These are phyloP conservation scores for Cyclocybe aegerita DNA, from an alignment of 768 basidiomycete species.

Conservation along the genomic window DNA sequence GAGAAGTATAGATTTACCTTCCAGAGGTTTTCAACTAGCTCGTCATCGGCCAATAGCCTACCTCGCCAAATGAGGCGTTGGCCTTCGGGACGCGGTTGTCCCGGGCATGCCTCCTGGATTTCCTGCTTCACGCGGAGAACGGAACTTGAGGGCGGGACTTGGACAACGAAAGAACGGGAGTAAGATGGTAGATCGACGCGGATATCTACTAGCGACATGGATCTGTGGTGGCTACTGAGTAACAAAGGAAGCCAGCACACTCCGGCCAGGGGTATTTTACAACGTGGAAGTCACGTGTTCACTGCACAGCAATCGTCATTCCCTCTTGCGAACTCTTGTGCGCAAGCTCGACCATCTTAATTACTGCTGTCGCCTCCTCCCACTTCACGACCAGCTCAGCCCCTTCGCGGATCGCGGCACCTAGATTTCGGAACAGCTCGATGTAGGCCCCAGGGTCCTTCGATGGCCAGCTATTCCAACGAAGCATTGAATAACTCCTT, in stretches of 20 bases:
- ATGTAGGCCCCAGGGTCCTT: slow-evolving; percentile 56
- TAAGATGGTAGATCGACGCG: slow-evolving; percentile 78
- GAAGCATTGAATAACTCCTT: slow-evolving; percentile 9
- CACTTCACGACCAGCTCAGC: slow-evolving; percentile 64
- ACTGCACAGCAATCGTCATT: slow-evolving; percentile 32
- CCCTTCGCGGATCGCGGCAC: slow-evolving; percentile 55
- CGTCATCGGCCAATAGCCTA: slow-evolving; percentile 60
- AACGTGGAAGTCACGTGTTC: slow-evolving; percentile 24
- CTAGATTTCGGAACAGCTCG: slow-evolving; percentile 65
- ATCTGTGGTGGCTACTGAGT: slow-evolving; percentile 6
- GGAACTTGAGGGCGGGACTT: slow-evolving; percentile 45
- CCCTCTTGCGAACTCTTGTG: slow-evolving; percentile 65
- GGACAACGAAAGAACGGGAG: slow-evolving; percentile 62
- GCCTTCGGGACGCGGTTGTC: slow-evolving; percentile 65
- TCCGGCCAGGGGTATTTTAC: slow-evolving; percentile 7
- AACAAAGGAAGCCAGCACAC: slow-evolving; percentile 2
- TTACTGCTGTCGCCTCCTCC: slow-evolving; percentile 67
- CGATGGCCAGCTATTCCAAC: slow-evolving; percentile 57
- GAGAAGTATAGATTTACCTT: slow-evolving; percentile 42
- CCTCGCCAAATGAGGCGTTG: slow-evolving; percentile 80
- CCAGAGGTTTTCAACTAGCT: slow-evolving; percentile 69
- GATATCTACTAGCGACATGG: slow-evolving; percentile 47
- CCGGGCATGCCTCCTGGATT: slow-evolving; percentile 59
- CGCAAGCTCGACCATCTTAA: slow-evolving; percentile 79
- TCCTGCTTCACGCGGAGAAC: slow-evolving; percentile 67